phyloP scores from a whole-genome alignment of 257 asterid genomes.

The Ligustrum vulgare region DNA sequence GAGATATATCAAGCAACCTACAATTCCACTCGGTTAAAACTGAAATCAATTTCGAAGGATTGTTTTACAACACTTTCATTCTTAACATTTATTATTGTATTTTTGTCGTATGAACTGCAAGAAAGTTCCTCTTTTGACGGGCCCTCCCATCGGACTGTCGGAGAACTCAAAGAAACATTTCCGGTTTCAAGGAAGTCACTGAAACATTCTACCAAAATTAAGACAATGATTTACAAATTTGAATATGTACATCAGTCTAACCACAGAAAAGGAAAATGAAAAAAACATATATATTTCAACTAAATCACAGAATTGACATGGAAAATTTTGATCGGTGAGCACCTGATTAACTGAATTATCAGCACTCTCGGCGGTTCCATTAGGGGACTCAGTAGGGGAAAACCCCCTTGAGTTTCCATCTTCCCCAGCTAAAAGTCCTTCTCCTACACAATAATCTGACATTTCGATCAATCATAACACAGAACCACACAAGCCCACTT shows the following conservation, averaged over 20 bases:
- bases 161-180: neutral
- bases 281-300: neutral
- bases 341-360: constrained; percentile 56
- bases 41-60: neutral
- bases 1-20: neutral
- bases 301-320: neutral
- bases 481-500: constrained; percentile 10
- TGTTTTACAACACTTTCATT: neutral
- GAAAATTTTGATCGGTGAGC: neutral
- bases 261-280: neutral
- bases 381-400: constrained; percentile 28
- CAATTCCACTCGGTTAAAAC: neutral
- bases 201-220: neutral
- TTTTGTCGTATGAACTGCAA: neutral
- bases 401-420: constrained; percentile 28
- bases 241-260: neutral
- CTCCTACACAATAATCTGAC: constrained; percentile 48
- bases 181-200: constrained; percentile 4
- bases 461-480: constrained; percentile 49
- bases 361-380: constrained; percentile 34
- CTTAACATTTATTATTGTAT: neutral
- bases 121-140: neutral
- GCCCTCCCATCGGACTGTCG: neutral
- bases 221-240: neutral
- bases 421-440: constrained; percentile 51